These are phyloP conservation scores for Lathyrus sativus DNA, from an alignment of 306 rosid species.

Conservation along the genomic window DNA sequence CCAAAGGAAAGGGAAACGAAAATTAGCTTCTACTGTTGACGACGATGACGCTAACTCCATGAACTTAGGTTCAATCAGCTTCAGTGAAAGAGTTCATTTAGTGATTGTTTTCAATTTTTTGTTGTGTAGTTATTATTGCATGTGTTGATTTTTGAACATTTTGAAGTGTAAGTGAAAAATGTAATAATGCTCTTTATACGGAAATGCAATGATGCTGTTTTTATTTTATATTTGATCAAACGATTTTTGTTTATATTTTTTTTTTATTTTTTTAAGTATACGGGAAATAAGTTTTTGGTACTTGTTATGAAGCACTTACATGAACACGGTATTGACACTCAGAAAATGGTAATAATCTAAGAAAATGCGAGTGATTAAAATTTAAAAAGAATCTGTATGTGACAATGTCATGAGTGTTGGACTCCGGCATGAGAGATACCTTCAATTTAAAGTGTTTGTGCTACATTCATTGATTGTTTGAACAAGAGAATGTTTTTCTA, in stretches of 20 bases:
- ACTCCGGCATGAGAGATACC: not conserved
- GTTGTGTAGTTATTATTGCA: not conserved
- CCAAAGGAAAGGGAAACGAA: conserved; percentile 32
- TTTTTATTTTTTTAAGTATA: not conserved
- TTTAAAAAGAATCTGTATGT: not conserved
- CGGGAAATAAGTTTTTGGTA: too few species aligned
- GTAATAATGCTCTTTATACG: not conserved
- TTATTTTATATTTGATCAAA: not conserved
- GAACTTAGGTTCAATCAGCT: not conserved
- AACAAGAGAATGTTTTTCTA: not conserved
- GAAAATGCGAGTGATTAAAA: not conserved
- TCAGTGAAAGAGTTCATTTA: not conserved
- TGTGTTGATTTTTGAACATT: conserved; percentile 1
- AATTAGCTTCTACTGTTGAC: not conserved
- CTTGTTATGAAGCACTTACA: not conserved
- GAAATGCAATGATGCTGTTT: not conserved
- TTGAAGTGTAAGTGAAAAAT: not conserved
- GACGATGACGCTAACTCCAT: conserved; percentile 40
- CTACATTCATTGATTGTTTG: not conserved
- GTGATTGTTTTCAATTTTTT: not conserved
- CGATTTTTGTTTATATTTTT: not conserved
- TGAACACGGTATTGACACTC: not conserved
- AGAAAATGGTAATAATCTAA: not conserved
- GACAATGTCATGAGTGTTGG: not conserved
- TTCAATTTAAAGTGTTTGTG: not conserved